phyloP scores from a whole-genome alignment of 2,329 filamentous ascomycete genomes.

The Colletotrichum ledebouriae region DNA sequence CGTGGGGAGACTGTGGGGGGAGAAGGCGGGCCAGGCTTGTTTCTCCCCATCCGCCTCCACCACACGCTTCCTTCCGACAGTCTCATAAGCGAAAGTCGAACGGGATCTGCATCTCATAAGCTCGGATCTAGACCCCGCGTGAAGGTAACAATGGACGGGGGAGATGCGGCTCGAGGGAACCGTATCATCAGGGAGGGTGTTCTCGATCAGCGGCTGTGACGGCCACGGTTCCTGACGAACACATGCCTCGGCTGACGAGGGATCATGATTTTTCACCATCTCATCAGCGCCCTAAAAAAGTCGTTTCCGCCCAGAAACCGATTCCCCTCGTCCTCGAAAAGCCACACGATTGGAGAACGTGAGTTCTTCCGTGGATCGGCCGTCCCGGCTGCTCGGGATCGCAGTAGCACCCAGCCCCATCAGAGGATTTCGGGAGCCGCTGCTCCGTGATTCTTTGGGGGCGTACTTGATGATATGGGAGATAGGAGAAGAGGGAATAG shows the following conservation, averaged over 20 bases:
- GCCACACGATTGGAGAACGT: background rate
- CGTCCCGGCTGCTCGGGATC: slow-evolving; percentile 19
- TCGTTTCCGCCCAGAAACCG: background rate
- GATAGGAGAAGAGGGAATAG: background rate
- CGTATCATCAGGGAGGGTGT: background rate
- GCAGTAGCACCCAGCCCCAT: background rate
- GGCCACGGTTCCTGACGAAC: background rate
- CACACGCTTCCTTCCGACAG: background rate
- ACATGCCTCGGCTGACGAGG: slow-evolving; percentile 2
- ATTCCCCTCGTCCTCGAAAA: background rate
- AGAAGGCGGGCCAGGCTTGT: background rate
- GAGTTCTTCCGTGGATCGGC: slow-evolving; percentile 14
- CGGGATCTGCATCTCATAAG: background rate
- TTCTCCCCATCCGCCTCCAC: background rate
- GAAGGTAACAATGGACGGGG: slow-evolving; percentile 1
- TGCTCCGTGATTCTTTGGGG: slow-evolving; percentile 29
- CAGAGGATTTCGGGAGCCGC: slow-evolving; percentile 18
- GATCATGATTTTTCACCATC: no score
- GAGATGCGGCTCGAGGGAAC: slow-evolving; percentile 21
- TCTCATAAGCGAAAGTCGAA: no score
- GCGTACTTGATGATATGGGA: no score
- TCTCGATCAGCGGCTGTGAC: background rate
- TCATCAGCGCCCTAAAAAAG: background rate
- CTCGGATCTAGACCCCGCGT: no score
- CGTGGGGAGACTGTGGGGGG: background rate